Evolutionary conservation across 768 basidiomycete genomes (phyloP), one percentile per base, ranked within the genome.

Genomic region (Hericium rajendrae): DNA sequence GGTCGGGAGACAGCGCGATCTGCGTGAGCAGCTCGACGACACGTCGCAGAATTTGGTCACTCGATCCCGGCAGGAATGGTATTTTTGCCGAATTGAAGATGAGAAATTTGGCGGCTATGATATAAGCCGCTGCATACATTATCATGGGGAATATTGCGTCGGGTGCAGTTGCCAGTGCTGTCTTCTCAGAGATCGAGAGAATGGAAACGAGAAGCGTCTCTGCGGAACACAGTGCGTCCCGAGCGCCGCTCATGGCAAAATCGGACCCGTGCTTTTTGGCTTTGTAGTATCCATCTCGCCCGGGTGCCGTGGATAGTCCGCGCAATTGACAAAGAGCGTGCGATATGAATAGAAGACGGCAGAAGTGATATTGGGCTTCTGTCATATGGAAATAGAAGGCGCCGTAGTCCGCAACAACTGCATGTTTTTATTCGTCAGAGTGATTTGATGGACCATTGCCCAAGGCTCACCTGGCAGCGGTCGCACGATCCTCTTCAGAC

Each of bases 341-440:
- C 20, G 76, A 66, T 32, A 74, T 53, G 26, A 74, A 66, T 37
- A 74, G 58, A 37, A 79, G 68, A 24, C 72, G 69, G 58, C 73
- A 76, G 4, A 69, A 72, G 48, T 75, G 68, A 58, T 71, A 77
- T 55, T 74, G 69, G 40, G 77, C 64, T 10, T 70, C 61, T 38
- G 76, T 67, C 68, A 76, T 74, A 24, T 71, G 68, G 54, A 72
- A 73, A 59, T 78, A 70, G 58, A 77, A 76, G 37, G 60, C 62
- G 59, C 79, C 78, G 53, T 73, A 61, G 56, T 72, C 70, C 59
- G 73, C 68, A 50, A 75, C 64, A 55, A 78, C 78, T 79, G 56
- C 32, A 10, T 32, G 9, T 32, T 59, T 64, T 40, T 65, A 66
- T 59, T 65, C 65, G 57, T 62, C 65, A 63, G 32, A 59, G 59